Base-by-base conservation (phyloP, 768 basidiomycete species). In the Lactarius hatsudake region DNA sequence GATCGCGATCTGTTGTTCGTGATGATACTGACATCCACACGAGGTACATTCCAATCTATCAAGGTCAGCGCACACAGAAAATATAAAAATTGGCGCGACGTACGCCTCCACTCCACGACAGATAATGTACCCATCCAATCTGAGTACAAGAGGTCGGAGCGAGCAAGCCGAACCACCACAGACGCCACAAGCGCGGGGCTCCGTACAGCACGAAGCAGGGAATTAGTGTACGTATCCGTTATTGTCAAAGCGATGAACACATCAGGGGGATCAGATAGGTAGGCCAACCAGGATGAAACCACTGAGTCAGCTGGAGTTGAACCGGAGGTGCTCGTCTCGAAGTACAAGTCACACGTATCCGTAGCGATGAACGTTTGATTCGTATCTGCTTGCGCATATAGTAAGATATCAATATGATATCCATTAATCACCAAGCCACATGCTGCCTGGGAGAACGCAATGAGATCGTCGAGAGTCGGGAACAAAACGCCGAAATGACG, bases 1-100 rank as follows among this genome's bases (percentile, higher is more conserved):
- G 94, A 94, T 28, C 76, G 74, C 10, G 92, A 87, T 38, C 93
- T 83, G 72, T 90, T 81, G 71, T 92, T 87, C 0, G 93, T 94
- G 63, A 94, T 89, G 45, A 95, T 81, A 61, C 82, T 85, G 53
- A 94, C 76, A 30, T 90, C 89, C 38, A 94, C 77, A 38, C 77
- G 81, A 12, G 91, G 91, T 2, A 76, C 73, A 69, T 92, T 82
- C 91, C 92, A 95, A 73, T 87, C 93, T 95, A 68, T 30, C 23
- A 38, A 71, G 61, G 65, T 69, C 58, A 63, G 68, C 68, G 69
- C 18, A 67, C 36, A 42, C 30, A 72, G 42, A 62, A 57, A 26
- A 28, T 0, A 20, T 53, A 6, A 15, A 38, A 40, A 26, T 56
- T 23, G 54, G 36, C 9, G 67, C 48, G 66, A 75, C 78, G 62